Base-by-base conservation (phyloP, 306 rosid species). In the Cicer cuneatum region DNA sequence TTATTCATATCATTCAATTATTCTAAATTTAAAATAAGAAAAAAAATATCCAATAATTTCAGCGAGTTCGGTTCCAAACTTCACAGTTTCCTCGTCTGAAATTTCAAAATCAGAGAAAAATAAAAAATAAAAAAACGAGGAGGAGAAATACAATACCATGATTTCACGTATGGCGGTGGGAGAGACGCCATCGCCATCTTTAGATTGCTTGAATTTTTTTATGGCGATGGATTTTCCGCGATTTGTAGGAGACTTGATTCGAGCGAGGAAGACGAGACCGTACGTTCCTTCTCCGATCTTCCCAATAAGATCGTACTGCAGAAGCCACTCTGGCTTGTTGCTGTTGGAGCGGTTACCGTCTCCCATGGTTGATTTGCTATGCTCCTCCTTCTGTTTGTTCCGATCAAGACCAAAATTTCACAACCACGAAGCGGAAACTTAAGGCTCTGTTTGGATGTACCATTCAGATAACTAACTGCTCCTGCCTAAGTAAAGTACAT, bases 131-230 rank as follows among this genome's bases (percentile, higher is more conserved):
- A 8, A 9, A n/a, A 19, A 49, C 9, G 49, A 48, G 19, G 5
- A 57, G 42, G 39, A 45, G 5, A 29, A 29, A 29, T 29, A 5
- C 11, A 10, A 2, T 7, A 93, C 98, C 97, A 89, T 93, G 71
- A 93, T 93, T 88, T 93, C 98, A 61, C 96, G 98, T n/a, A 93
- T 93, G 56, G 97, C 98, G 43, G 98, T 93, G 69, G 97, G 98
- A 61, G 97, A 93, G 71, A 93, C 98, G 42, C 96, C 98, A 47
- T 93, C 97, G 43, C 98, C 96, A 33, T 93, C 94, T 67, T 93
- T 91, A 65, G 98, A 93, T 79, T 91, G 98, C 81, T 90, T 93
- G 88, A 91, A 89, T 71, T 93, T 93, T 85, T 93, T 93, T 69
- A 93, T 93, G 68, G 98, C 97, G 46, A 93, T 93, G 58, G 97